Conservation (phyloP, 2,329 filamentous ascomycete genomes). For the Fusarium dimerum region DNA sequence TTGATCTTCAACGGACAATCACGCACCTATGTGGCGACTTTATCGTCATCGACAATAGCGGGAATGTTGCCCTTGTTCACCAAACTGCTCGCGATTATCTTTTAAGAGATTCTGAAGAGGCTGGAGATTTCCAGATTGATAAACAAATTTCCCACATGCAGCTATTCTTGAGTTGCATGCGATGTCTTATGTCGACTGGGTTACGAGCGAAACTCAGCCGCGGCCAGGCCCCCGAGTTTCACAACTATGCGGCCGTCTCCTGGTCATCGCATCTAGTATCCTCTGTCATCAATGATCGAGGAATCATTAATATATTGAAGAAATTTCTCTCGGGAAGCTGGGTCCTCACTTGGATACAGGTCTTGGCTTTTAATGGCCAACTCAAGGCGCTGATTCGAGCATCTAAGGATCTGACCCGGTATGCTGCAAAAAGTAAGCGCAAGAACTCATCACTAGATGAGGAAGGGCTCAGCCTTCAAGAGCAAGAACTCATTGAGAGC, state of each 20-base stretch:
- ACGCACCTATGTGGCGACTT: conserved; percentile 33
- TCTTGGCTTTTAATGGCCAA: conserved; percentile 24
- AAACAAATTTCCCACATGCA: conserved; percentile 12
- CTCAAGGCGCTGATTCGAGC: conserved; percentile 27
- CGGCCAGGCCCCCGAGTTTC: conserved; percentile 7
- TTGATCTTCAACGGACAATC: conserved; percentile 31
- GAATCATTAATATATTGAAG: conserved; percentile 11
- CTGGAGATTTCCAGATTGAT: conserved; percentile 15
- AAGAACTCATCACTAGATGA: neutral
- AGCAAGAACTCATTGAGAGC: conserved; percentile 27
- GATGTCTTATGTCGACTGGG: conserved; percentile 13
- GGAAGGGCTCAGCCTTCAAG: conserved; percentile 13
- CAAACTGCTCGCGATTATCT: conserved; percentile 39
- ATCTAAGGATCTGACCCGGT: neutral
- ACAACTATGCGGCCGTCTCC: conserved; percentile 6
- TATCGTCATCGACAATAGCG: conserved; percentile 30
- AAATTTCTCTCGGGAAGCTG: conserved; percentile 25
- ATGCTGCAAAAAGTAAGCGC: conserved; percentile 1
- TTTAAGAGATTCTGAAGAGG: neutral
- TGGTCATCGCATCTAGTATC: conserved; percentile 30
- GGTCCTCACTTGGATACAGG: conserved; percentile 37
- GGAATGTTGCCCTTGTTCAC: conserved; percentile 34
- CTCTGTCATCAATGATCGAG: neutral
- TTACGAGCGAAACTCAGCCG: conserved; percentile 12
- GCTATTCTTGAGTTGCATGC: conserved; percentile 25